A percentile compares a stretch with the other conserved stretches of the same genome.
phyloP scores from a whole-genome alignment of 192 early-diverging fungal genomes.

The Podila clonocystis region DNA sequence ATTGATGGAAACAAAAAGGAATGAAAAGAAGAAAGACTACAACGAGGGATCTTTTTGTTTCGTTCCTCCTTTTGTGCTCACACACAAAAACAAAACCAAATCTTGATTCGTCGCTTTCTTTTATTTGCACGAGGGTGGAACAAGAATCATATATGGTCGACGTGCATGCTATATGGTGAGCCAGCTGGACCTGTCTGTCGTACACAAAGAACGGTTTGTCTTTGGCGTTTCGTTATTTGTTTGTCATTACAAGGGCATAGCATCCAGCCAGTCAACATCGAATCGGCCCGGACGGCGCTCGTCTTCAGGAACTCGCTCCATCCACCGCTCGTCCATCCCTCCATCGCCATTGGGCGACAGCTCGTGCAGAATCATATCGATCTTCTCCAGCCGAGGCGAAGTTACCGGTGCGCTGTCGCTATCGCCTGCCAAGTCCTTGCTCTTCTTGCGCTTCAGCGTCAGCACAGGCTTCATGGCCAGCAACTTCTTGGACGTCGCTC shows the following conservation, averaged over 20 bases:
- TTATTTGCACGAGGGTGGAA: too few species aligned
- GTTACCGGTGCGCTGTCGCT: not conserved
- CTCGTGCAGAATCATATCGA: not conserved
- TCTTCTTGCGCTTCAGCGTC: not conserved
- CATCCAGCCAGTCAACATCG: constrained; percentile 4
- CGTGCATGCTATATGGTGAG: too few species aligned
- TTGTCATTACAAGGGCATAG: not conserved
- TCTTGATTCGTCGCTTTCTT: too few species aligned
- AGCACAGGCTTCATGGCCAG: not conserved
- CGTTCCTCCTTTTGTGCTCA: too few species aligned
- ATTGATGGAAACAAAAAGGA: too few species aligned
- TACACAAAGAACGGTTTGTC: too few species aligned
- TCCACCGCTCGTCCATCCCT: not conserved
- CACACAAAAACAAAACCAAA: too few species aligned
- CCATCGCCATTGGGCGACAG: not conserved
- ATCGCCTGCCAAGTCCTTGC: not conserved
- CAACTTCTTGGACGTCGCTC: not conserved
- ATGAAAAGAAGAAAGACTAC: too few species aligned
- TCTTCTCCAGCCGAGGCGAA: too few species aligned
- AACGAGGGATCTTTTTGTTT: too few species aligned
- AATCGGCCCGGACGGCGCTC: not conserved
- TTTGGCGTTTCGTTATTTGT: not conserved
- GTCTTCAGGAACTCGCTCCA: not conserved
- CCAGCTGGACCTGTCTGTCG: too few species aligned
- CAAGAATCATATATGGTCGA: too few species aligned